Percentiles rank a stretch among this genome's conserved stretches.
Conservation (phyloP, 2,329 filamentous ascomycete species). For the Chaetothyriales sp. region DNA sequence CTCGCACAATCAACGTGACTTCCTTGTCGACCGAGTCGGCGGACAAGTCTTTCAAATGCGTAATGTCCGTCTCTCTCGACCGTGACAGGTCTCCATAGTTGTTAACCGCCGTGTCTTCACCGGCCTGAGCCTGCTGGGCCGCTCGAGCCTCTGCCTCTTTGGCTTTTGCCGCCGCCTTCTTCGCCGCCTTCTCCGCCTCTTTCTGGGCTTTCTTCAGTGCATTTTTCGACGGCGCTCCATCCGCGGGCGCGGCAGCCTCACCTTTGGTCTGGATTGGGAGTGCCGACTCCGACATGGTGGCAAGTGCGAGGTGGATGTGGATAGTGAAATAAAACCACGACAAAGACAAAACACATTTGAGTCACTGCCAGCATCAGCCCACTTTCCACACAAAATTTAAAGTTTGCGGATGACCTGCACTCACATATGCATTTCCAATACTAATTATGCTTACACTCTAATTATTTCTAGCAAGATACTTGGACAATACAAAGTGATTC, state of each 20-base stretch:
- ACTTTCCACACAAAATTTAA: neutral
- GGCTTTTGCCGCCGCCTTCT: slow-evolving; percentile 41
- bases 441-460: no score
- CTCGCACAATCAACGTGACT: slow-evolving; percentile 63
- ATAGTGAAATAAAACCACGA: neutral
- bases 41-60: slow-evolving; percentile 47
- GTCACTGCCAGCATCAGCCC: neutral
- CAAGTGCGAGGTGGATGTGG: neutral
- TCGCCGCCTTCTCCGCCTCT: slow-evolving; percentile 76
- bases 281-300: neutral
- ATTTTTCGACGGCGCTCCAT: slow-evolving; percentile 52
- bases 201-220: slow-evolving; percentile 78
- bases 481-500: no score
- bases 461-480: no score
- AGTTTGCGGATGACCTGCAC: neutral
- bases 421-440: no score
- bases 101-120: slow-evolving; percentile 50
- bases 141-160: slow-evolving; percentile 30
- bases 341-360: neutral
- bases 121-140: slow-evolving; percentile 12
- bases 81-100: slow-evolving; percentile 63
- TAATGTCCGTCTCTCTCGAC: slow-evolving; percentile 42
- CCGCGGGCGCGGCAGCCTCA: slow-evolving; percentile 13
- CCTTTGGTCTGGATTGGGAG: slow-evolving; percentile 15
- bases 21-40: slow-evolving; percentile 55